Evolutionary conservation across 225 moss, liverwort and hornwort genomes (phyloP).

Genomic region (Thuidium tamariscinum): DNA sequence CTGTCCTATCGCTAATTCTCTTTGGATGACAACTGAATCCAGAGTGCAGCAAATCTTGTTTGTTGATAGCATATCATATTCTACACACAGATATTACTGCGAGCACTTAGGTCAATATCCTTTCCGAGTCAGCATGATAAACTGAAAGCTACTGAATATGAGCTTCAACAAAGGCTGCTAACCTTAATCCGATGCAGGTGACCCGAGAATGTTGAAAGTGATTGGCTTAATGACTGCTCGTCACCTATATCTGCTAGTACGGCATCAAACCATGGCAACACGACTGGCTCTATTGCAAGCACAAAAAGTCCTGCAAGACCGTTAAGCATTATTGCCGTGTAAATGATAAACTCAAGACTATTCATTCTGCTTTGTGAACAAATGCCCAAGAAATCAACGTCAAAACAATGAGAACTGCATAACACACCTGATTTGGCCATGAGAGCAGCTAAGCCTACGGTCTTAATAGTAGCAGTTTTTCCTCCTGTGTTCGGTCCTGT

Average conservation of each 20-base stretch:
- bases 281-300: constrained; percentile 64
- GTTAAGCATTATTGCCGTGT: not conserved
- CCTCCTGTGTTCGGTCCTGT: constrained; percentile 98
- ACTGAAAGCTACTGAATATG: not conserved
- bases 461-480: constrained; percentile 93
- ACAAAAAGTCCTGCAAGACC: constrained; percentile 58
- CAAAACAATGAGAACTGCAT: not conserved
- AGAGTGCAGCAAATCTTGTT: not conserved
- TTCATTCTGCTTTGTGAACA: not conserved
- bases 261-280: constrained; percentile 88
- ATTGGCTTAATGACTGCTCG: constrained; percentile 86
- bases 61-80: not conserved
- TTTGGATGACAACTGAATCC: not conserved
- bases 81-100: not conserved
- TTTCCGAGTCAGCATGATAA: not conserved
- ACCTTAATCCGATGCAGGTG: constrained; percentile 76
- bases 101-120: not conserved
- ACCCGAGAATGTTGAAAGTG: constrained; percentile 92
- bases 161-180: not conserved
- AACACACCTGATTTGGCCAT: constrained; percentile 86
- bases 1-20: not conserved
- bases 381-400: not conserved
- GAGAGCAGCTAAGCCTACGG: constrained; percentile 79
- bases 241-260: constrained; percentile 89
- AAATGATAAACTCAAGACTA: not conserved